phyloP scores from a whole-genome alignment of 1,284 basidiomycete species.

The Trametes versicolor region DNA sequence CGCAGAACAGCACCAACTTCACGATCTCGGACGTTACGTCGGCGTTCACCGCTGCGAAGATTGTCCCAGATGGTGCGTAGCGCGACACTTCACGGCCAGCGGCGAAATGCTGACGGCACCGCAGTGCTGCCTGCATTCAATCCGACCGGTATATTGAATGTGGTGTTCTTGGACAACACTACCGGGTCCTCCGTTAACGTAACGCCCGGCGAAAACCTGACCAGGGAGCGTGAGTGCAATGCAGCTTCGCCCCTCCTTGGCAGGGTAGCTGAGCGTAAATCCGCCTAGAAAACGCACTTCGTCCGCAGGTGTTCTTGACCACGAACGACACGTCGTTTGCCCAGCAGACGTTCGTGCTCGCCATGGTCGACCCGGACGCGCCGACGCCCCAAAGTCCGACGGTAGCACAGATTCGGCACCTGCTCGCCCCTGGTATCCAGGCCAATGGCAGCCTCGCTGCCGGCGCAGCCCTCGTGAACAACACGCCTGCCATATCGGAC shows the following conservation, averaged over 20 bases:
- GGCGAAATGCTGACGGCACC: slow-evolving; percentile 2
- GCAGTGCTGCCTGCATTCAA: slow-evolving; percentile 51
- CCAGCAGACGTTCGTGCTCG: slow-evolving; percentile 52
- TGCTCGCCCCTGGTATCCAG: slow-evolving; percentile 54
- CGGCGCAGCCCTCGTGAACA: slow-evolving; percentile 46
- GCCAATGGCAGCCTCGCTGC: slow-evolving; percentile 37
- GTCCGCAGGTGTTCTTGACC: slow-evolving; percentile 50
- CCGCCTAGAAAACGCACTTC: slow-evolving; percentile 48
- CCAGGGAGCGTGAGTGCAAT: slow-evolving; percentile 50
- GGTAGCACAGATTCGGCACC: slow-evolving; percentile 55
- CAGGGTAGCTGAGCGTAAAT: neutral
- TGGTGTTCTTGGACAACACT: slow-evolving; percentile 50
- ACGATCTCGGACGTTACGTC: slow-evolving; percentile 47
- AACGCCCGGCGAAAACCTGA: slow-evolving; percentile 51
- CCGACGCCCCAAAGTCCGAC: slow-evolving; percentile 55
- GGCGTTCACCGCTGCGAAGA: slow-evolving; percentile 51
- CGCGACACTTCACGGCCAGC: neutral
- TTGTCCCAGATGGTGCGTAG: slow-evolving; percentile 51
- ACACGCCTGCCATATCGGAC: slow-evolving; percentile 53
- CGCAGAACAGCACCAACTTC: slow-evolving; percentile 36
- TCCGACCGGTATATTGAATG: slow-evolving; percentile 48
- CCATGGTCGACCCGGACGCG: slow-evolving; percentile 59
- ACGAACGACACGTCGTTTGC: slow-evolving; percentile 41
- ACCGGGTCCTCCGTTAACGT: slow-evolving; percentile 45
- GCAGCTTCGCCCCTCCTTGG: neutral